Evolutionary conservation across 768 basidiomycete species (phyloP), one percentile per base, ranked within the genome.

Genomic region (Chalciporus pseudorubinellus): DNA sequence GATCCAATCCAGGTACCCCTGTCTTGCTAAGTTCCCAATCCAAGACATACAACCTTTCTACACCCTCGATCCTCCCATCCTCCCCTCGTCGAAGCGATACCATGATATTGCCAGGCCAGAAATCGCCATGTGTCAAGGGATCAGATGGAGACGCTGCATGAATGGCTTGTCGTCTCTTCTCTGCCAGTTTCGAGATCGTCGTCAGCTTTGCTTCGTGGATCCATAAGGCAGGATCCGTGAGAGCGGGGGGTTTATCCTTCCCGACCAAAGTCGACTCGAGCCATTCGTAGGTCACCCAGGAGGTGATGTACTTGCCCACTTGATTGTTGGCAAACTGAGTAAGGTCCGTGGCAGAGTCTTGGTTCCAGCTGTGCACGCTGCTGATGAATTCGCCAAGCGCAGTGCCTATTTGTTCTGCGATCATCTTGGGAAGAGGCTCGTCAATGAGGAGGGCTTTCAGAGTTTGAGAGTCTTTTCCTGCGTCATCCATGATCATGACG

Each of bases 21-120:
- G 77, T 71, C 66, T 76, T 85, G 33, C 74, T 66, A 10, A 84
- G 42, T 58, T 88, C 85, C 86, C 86, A 87, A 63, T 87, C 86
- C 40, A 87, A 57, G 31, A 86, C 70, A 38, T 70, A 74, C 10
- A 83, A 56, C 11, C 65, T 72, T 59, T 72, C 68, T 34, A 83
- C 57, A 10, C 53, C 55, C 13, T 54, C 63, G 46, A 52, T 43
- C 2, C 22, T 48, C 12, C 70, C 71, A 7, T 62, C 62, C 12
- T 38, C n/a, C 1, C 67, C 60, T 6, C 59, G 60, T 43, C 65
- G 65, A 11, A 74, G 60, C 11, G 57, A 63, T n/a, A 85, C 57
- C 53, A 85, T 70, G 41, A 87, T 56, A 59, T 88, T 87, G 0
- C 85, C 86, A 2, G 86, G 78, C 85, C 86, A 88, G 57, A 87